Percentiles rank a stretch among this genome's conserved stretches.
These are phyloP conservation scores for Arthrinium puccinioides DNA, from an alignment of 2,329 filamentous ascomycete species.

Conservation along the genomic window DNA sequence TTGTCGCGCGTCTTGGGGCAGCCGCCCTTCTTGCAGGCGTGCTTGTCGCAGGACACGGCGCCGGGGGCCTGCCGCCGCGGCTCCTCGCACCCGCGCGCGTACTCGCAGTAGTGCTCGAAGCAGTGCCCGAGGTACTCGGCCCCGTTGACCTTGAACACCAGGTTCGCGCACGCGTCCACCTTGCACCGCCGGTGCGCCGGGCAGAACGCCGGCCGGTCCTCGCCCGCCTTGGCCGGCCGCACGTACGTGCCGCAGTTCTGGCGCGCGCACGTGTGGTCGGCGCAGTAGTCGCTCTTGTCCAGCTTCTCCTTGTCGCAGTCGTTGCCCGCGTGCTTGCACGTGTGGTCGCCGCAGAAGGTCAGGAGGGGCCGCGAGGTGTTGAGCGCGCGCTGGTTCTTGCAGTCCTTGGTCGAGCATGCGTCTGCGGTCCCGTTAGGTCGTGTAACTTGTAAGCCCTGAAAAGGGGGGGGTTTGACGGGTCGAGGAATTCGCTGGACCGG, in stretches of 20 bases:
- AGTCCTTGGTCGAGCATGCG: neutral
- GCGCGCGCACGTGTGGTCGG: constrained; percentile 12
- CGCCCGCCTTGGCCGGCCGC: constrained; percentile 2
- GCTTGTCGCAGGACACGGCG: constrained; percentile 6
- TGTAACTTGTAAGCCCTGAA: too few relatives aligned
- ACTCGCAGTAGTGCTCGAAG: constrained; percentile 13
- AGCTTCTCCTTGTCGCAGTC: neutral
- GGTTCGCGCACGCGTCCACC: constrained; percentile 6
- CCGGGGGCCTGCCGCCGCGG: constrained; percentile 7
- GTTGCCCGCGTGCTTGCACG: constrained; percentile 4
- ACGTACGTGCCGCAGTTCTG: constrained; percentile 8
- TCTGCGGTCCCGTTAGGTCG: too few relatives aligned
- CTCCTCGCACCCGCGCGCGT: constrained; percentile 7
- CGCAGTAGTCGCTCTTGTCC: neutral
- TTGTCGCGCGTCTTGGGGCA: constrained; percentile 10
- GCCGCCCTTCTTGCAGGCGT: neutral
- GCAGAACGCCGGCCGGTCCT: constrained; percentile 8
- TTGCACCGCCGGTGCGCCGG: constrained; percentile 12
- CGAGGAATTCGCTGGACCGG: too few relatives aligned
- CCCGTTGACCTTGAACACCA: constrained; percentile 23
- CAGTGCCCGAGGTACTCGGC: constrained; percentile 16
- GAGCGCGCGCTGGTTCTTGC: neutral
- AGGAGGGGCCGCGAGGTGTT: constrained; percentile 1
- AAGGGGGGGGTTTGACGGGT: too few relatives aligned
- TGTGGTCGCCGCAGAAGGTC: constrained; percentile 7